Base-by-base conservation (phyloP, 2,329 filamentous ascomycete species). In the Aaosphaeria pasadenensis region DNA sequence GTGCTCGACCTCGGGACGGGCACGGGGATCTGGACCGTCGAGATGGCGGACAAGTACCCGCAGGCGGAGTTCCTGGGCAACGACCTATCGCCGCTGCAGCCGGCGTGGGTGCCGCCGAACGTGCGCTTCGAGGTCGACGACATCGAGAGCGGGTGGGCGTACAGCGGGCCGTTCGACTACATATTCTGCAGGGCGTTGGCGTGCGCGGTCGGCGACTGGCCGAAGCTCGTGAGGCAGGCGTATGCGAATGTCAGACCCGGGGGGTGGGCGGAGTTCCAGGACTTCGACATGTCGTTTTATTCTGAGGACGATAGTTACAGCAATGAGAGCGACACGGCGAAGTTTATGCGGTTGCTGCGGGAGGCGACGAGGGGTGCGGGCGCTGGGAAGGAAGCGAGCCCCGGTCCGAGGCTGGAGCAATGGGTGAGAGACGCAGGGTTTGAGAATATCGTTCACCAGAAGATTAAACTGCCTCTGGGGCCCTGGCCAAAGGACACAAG, bases 41-140 rank as follows among this genome's bases (percentile, higher is more conserved):
- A 52, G 24, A 47, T 54, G 48, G 61, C 45, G 17, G 61, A 65
- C 39, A 30, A 51, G 2, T 56, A 58, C 35, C 69, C 66, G 0
- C 39, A 51, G 3, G 51, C 67, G 1, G 56, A 58, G 35, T 42
- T 59, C 24, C 33, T 57, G 17, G 58, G 57, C 13, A 60, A 60
- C 45, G 78, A 81, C 51, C 69, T 81, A 5, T 75, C 70, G 46
- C 75, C 76, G 7, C 74, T 77, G 38, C 77, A 81, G 55, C 77
- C 76, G 2, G 66, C 66, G 35, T 69, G 75, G 58, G 73, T 85
- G 9, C 83, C 82, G 11, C 74, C 78, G 7, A 86, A 86, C 58
- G 74, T 82, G n/a, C 74, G 73, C 6, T 85, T 85, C 67, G 71
- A 84, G 49, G 75, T 87, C 7, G 83, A 86, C 56, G 83, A 86